Evolutionary conservation across 2,329 filamentous ascomycete species (phyloP).

Genomic region (Penicillium sp.): DNA sequence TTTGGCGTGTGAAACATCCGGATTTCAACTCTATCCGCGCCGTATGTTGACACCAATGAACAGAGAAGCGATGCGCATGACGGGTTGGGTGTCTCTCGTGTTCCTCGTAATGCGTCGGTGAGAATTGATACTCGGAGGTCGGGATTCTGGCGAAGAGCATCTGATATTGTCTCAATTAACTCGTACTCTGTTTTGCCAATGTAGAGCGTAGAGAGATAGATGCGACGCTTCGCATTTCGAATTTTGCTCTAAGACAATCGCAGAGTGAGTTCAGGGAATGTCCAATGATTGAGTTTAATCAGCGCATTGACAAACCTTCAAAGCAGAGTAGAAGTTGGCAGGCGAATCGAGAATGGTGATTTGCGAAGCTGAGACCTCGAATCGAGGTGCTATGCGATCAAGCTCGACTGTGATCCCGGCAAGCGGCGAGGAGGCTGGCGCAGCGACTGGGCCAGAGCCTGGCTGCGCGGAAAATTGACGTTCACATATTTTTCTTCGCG

Average conservation of each 20-base stretch:
- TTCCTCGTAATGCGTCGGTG: constrained; percentile 85
- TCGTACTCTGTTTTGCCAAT: constrained; percentile 92
- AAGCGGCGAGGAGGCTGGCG: constrained; percentile 42
- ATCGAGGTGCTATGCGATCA: constrained; percentile 83
- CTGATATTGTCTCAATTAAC: constrained; percentile 70
- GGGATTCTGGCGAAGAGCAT: constrained; percentile 68
- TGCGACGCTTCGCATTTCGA: constrained; percentile 64
- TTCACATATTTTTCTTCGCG: constrained; percentile 25
- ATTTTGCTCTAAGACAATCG: constrained; percentile 62
- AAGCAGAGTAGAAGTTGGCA: constrained; percentile 79
- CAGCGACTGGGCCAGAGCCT: constrained; percentile 19
- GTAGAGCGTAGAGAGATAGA: constrained; percentile 94
- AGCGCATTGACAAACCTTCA: constrained; percentile 60
- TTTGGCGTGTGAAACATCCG: constrained; percentile 99
- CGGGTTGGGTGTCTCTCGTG: constrained; percentile 76
- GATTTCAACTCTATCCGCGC: constrained; percentile 75
- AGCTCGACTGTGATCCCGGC: constrained; percentile 65
- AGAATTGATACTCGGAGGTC: constrained; percentile 78
- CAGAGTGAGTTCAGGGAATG: background rate
- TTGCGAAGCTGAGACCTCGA: constrained; percentile 74
- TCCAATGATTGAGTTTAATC: constrained; percentile 2
- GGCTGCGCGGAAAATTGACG: constrained; percentile 36
- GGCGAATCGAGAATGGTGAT: constrained; percentile 75
- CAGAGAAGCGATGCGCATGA: constrained; percentile 85
- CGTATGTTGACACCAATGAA: constrained; percentile 78